A percentile compares a stretch with the other conserved stretches of the same genome.
phyloP scores from a whole-genome alignment of 345 rosid genomes.

The Hibiscus syriacus region DNA sequence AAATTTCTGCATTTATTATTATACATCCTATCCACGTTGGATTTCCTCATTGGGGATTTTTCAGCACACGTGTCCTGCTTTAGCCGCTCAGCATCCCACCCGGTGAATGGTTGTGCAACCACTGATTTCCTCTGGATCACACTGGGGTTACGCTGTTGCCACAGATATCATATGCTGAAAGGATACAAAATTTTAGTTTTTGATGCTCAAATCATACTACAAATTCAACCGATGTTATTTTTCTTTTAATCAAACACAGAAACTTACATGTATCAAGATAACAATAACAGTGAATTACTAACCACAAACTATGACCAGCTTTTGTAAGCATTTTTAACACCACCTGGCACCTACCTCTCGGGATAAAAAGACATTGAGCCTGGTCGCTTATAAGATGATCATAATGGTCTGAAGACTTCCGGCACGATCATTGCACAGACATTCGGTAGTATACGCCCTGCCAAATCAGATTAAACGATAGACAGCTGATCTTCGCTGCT shows the following conservation, averaged over 20 bases:
- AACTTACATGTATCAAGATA: neutral
- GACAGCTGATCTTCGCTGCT: neutral
- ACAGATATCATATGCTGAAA: neutral
- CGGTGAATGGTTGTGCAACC: neutral
- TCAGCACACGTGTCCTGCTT: neutral
- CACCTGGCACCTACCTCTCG: neutral
- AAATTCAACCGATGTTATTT: neutral
- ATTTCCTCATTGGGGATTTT: neutral
- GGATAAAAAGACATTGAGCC: neutral
- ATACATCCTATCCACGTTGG: too few species aligned
- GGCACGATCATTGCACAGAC: neutral
- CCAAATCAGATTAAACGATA: too few species aligned
- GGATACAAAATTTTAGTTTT: too few species aligned
- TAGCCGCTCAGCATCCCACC: neutral
- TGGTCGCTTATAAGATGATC: neutral
- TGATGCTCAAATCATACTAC: too few species aligned
- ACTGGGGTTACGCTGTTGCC: neutral
- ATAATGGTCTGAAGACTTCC: neutral
- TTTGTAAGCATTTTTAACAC: too few species aligned
- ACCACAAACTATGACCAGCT: too few species aligned
- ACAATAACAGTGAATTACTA: neutral
- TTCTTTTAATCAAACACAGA: neutral
- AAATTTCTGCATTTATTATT: neutral
- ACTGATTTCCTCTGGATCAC: neutral
- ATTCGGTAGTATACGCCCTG: neutral